A percentile compares a stretch with the other conserved stretches of the same genome.
These are phyloP conservation scores for Schizosaccharomyces octosporus DNA, from an alignment of 805 yeast species.

Conservation along the genomic window DNA sequence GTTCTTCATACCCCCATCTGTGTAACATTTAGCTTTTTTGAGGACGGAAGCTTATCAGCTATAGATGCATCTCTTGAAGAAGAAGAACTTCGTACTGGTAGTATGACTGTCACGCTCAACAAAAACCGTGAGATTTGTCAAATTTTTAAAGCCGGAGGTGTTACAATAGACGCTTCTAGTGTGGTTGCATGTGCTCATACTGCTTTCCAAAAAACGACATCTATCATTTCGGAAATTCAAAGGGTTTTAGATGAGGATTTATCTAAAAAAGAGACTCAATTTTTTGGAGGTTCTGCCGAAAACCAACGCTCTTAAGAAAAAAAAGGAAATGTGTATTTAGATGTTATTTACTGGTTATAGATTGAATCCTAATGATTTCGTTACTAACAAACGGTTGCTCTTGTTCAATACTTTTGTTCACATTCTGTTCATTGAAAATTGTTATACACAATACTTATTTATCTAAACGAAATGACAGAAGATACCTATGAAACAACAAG, in stretches of 20 bases:
- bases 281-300: not conserved
- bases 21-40: conserved; percentile 67
- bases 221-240: not conserved
- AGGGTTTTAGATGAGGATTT: not conserved
- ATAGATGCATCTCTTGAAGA: conserved; percentile 53
- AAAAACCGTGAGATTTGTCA: conserved; percentile 82
- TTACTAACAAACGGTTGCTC: too few species aligned
- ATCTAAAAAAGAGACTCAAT: not conserved
- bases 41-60: conserved; percentile 18
- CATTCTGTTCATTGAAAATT: too few species aligned
- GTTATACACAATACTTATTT: too few species aligned
- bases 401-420: too few species aligned
- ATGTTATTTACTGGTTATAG: too few species aligned
- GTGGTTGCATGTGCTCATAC: not conserved
- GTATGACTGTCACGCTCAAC: conserved; percentile 63
- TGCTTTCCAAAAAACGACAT: not conserved
- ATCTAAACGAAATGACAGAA: too few species aligned
- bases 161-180: not conserved
- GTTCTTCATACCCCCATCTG: conserved; percentile 77
- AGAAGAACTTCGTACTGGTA: conserved; percentile 53
- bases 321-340: not conserved
- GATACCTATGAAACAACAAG: too few species aligned
- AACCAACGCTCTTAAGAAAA: not conserved
- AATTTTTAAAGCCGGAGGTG: conserved; percentile 68
- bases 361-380: too few species aligned